Base-by-base conservation (phyloP, 1,139 yeast genomes). In the Yamadazyma conglobata region DNA sequence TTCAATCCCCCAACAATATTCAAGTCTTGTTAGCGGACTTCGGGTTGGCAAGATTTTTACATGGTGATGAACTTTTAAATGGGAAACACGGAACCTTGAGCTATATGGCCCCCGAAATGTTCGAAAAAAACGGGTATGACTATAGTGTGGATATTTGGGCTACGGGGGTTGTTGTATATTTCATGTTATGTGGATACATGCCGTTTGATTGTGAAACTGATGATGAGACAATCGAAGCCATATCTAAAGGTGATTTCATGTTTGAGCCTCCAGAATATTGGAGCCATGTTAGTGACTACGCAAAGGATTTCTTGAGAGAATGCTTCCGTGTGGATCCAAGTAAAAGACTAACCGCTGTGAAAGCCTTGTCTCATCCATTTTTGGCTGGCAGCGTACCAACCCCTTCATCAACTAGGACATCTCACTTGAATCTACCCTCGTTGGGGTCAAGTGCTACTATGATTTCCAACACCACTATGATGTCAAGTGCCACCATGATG, bases 201-300 rank as follows among this genome's bases (percentile, higher is more conserved):
- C 93, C 93, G 1, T 83, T 83, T 54, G 91, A 83, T 46, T 74
- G 89, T 40, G 91, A 82, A 35, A 72, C 78, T 5, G 81, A 79
- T 28, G 73, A 72, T 0, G 89, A 82, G 47, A 85, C 87, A 13
- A 67, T 70, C 47, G 70, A 74, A 31, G 85, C 87, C 14, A 81
- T 83, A 18, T 38, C 50, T 14, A 58, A 55, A 5, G 77, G 72
- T 6, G 84, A 81, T 39, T 80, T 69, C 44, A 61, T 65, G 33
- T 78, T 77, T 44, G 85, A 73, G 33, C 83, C 83, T 3, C 64
- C 62, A 10, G 77, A 72, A 44, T 74, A 76, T 48, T 78, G 84
- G 80, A 59, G 56, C 24, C 69, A 67, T 34, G 64, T 76, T n/a
- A 67, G 79, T 10, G 51, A 54, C 4, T 61, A 64, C 6, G 85